Evolutionary conservation across 2,329 filamentous ascomycete species (phyloP).

Genomic region (Zasmidium cellare): DNA sequence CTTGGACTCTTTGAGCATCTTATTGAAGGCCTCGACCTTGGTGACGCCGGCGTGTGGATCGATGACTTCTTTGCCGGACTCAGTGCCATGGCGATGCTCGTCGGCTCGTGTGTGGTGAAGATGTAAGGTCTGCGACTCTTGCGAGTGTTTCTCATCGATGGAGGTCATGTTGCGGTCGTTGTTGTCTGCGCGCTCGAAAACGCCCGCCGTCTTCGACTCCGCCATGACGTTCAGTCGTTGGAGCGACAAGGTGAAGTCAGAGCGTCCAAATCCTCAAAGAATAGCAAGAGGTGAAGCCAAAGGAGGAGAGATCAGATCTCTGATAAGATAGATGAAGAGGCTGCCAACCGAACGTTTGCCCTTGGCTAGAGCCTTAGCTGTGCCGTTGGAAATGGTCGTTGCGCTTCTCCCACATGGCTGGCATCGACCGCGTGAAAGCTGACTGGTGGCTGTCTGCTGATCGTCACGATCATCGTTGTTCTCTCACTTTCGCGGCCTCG

Average conservation of each 20-base stretch:
- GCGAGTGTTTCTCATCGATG: neutral
- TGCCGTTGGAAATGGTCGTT: too few relatives aligned
- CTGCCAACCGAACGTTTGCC: too few relatives aligned
- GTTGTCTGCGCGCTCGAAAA: neutral
- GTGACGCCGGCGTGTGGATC: slow-evolving; percentile 15
- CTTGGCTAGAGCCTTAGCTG: too few relatives aligned
- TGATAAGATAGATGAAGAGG: neutral
- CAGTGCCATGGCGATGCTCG: neutral
- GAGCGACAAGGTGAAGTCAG: neutral
- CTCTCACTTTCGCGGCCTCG: too few relatives aligned
- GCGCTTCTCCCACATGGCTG: too few relatives aligned
- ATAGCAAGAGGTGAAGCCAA: too few relatives aligned
- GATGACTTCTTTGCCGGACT: neutral
- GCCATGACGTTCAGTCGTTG: neutral
- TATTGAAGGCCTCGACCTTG: slow-evolving; percentile 32
- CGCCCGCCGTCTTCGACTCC: slow-evolving; percentile 1
- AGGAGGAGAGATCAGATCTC: neutral
- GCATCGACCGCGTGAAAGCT: too few relatives aligned
- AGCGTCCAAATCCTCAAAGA: too few relatives aligned
- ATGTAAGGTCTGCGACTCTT: neutral
- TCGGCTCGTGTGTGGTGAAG: too few relatives aligned
- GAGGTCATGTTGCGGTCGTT: neutral
- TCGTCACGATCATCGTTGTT: too few relatives aligned
- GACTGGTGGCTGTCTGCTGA: too few relatives aligned
- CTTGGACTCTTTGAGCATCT: slow-evolving; percentile 28